phyloP scores from a whole-genome alignment of 1,284 basidiomycete genomes.

The Malassezia slooffiae region DNA sequence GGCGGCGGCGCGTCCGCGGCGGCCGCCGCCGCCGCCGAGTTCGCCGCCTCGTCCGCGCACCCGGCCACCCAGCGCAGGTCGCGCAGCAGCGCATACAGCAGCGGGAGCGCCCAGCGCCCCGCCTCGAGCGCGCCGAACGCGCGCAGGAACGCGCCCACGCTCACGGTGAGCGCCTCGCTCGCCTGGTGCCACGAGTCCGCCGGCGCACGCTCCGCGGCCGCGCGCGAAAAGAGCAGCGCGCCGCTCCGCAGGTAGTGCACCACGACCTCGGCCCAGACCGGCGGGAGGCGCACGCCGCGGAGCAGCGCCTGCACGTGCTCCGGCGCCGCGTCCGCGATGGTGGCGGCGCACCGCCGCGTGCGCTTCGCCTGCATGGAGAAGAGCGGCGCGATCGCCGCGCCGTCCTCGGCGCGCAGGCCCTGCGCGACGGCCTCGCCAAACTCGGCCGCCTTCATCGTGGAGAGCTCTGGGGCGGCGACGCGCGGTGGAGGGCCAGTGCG shows the following conservation, averaged over 20 bases:
- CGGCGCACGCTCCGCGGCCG: not conserved
- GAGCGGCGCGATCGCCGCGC: slow-evolving; percentile 23
- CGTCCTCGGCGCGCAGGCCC: slow-evolving; percentile 10
- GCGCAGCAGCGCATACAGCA: slow-evolving; percentile 26
- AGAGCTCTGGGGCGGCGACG: no score
- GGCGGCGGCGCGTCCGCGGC: slow-evolving; percentile 4
- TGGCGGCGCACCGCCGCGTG: slow-evolving; percentile 5
- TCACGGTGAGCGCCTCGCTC: slow-evolving; percentile 20
- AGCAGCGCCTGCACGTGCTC: slow-evolving; percentile 10
- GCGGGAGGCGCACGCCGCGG: slow-evolving; percentile 18
- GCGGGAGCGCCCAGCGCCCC: slow-evolving; percentile 36
- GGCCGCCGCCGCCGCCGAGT: slow-evolving; percentile 4
- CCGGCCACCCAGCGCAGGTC: slow-evolving; percentile 31
- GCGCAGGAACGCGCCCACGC: slow-evolving; percentile 24
- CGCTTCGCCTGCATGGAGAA: slow-evolving; percentile 16
- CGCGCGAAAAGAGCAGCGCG: slow-evolving; percentile 11
- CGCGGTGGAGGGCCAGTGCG: slow-evolving; percentile 1
- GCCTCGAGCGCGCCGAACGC: slow-evolving; percentile 23
- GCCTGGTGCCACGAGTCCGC: slow-evolving; percentile 16
- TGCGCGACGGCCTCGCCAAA: not conserved
- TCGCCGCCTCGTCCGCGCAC: slow-evolving; percentile 23
- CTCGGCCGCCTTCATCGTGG: not conserved
- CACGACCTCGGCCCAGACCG: slow-evolving; percentile 37
- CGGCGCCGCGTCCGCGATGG: slow-evolving; percentile 9
- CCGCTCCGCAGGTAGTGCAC: slow-evolving; percentile 21